phyloP scores from a whole-genome alignment of 2,329 filamentous ascomycete genomes.

The Metarhizium rileyi region DNA sequence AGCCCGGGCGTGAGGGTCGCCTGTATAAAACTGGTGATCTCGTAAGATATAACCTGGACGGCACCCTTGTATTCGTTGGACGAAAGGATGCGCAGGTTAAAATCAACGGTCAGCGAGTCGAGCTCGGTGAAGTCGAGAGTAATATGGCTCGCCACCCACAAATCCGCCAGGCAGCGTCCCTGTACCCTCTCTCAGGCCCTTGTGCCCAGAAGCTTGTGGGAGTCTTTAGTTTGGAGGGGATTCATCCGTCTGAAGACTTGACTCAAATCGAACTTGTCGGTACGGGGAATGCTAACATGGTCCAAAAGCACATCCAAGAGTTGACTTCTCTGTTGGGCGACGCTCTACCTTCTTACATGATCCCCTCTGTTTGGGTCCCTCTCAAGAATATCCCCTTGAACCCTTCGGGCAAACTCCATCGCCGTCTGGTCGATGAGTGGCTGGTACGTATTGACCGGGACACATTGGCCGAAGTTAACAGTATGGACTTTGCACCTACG shows the following conservation, averaged over 20 bases:
- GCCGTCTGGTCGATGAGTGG: slow-evolving; percentile 7
- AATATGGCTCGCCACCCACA: slow-evolving; percentile 1
- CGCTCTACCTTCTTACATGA: slow-evolving; percentile 3
- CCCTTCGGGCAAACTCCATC: slow-evolving; percentile 10
- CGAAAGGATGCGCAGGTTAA: slow-evolving; percentile 42
- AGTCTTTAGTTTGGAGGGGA: slow-evolving; percentile 1
- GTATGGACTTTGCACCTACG: neutral
- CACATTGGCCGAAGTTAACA: neutral
- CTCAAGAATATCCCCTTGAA: slow-evolving; percentile 8
- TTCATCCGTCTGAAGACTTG: neutral
- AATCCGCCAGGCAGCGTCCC: neutral
- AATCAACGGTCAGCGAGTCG: slow-evolving; percentile 39
- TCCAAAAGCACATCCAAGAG: slow-evolving; percentile 4
- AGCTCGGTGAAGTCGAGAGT: slow-evolving; percentile 23
- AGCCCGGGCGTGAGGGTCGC: slow-evolving; percentile 18
- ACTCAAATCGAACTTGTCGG: neutral
- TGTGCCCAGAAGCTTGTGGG: neutral
- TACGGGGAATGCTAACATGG: neutral
- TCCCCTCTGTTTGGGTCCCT: neutral
- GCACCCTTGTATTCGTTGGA: slow-evolving; percentile 18
- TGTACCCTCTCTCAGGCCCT: slow-evolving; percentile 1
- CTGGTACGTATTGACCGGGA: neutral
- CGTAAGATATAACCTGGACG: slow-evolving; percentile 17
- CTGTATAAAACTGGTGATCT: slow-evolving; percentile 28
- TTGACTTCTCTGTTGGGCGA: slow-evolving; percentile 8